phyloP scores from a whole-genome alignment of 805 yeast species.

The Candida pseudoglaebosa region DNA sequence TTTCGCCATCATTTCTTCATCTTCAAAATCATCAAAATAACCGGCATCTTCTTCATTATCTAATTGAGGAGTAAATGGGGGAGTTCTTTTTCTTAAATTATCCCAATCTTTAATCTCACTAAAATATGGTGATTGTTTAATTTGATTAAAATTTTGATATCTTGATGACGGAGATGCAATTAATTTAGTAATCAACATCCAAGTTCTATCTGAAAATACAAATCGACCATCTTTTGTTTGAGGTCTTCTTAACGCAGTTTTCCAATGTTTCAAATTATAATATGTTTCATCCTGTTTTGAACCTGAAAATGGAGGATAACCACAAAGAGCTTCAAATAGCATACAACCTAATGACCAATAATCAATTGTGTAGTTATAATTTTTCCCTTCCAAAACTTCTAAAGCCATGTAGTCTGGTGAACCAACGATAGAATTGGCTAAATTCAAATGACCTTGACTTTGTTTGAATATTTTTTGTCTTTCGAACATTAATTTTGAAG shows the following conservation, averaged over 20 bases:
- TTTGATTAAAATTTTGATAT: conserved; percentile 73
- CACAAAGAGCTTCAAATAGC: conserved; percentile 92
- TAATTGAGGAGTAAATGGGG: conserved; percentile 95
- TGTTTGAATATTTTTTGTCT: conserved; percentile 83
- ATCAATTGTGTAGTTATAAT: conserved; percentile 93
- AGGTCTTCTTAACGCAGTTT: conserved; percentile 81
- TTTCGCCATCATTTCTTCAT: conserved; percentile 95
- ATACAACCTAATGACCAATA: conserved; percentile 99
- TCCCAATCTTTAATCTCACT: conserved; percentile 74
- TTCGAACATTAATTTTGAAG: conserved; percentile 74
- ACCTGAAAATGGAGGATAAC: conserved; percentile 97
- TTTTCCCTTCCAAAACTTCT: conserved; percentile 91
- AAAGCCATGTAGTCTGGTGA: conserved; percentile 99
- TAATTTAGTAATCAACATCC: conserved; percentile 78
- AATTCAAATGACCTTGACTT: conserved; percentile 69
- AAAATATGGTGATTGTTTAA: conserved; percentile 76
- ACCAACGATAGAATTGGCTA: conserved; percentile 95
- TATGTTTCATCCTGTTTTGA: conserved; percentile 92
- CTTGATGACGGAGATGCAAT: conserved; percentile 78
- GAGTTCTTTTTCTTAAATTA: conserved; percentile 60
- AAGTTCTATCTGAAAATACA: conserved; percentile 93
- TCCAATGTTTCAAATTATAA: conserved; percentile 90
- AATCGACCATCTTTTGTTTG: conserved; percentile 85
- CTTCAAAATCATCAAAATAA: conserved; percentile 94
- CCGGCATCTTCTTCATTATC: conserved; percentile 99